Conservation (phyloP, 768 basidiomycete species). For the Sistotremastrum suecicum region DNA sequence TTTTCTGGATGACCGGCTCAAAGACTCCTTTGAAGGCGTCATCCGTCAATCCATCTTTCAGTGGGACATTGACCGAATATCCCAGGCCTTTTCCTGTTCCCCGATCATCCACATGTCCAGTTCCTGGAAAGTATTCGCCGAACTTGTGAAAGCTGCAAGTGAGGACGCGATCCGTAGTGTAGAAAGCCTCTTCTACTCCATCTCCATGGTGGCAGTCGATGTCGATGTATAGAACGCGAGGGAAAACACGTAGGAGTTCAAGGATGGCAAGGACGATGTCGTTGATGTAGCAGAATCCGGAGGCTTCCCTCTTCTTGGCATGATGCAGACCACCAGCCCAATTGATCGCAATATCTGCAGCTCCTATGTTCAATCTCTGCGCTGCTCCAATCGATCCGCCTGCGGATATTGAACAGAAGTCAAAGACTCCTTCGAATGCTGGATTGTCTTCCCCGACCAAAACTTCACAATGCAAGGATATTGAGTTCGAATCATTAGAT, state of each 20-base stretch:
- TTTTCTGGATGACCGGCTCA: constrained; percentile 72
- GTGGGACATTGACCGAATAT: constrained; percentile 85
- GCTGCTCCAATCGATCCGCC: constrained; percentile 94
- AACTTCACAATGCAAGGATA: constrained; percentile 15
- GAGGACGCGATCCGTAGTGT: constrained; percentile 94
- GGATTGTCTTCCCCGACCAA: constrained; percentile 88
- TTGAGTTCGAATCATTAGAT: neutral
- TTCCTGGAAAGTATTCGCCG: constrained; percentile 89
- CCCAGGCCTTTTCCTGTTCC: constrained; percentile 76
- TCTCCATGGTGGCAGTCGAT: constrained; percentile 99
- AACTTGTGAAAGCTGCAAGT: constrained; percentile 96
- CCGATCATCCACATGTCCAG: constrained; percentile 72
- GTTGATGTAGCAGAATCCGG: constrained; percentile 98
- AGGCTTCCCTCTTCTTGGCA: constrained; percentile 97
- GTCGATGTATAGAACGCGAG: constrained; percentile 92
- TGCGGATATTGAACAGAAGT: constrained; percentile 93
- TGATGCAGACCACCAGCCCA: constrained; percentile 99
- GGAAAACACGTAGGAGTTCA: constrained; percentile 73
- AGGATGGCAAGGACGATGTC: constrained; percentile 92
- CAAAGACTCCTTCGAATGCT: constrained; percentile 90
- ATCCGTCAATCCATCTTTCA: constrained; percentile 90
- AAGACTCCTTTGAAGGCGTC: constrained; percentile 82
- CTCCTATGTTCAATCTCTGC: constrained; percentile 61
- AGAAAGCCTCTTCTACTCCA: constrained; percentile 98
- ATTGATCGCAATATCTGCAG: constrained; percentile 77